These are phyloP conservation scores for Lactifluus subvellereus DNA, from an alignment of 768 basidiomycete genomes.

Conservation along the genomic window DNA sequence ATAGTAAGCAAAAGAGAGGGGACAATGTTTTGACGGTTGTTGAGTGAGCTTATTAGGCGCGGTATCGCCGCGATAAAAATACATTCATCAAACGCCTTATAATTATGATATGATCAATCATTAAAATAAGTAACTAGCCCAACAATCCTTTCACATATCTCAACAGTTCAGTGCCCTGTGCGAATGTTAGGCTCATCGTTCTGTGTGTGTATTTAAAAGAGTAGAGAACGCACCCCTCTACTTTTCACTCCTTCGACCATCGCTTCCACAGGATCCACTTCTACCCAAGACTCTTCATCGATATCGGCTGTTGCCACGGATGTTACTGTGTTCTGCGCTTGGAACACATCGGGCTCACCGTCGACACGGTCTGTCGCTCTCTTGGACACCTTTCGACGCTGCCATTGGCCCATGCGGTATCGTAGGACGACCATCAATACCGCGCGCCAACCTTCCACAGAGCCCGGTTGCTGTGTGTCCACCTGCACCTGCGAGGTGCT, in stretches of 20 bases:
- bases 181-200: slow-evolving; percentile 1
- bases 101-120: not conserved
- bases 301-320: slow-evolving; percentile 34
- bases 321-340: slow-evolving; percentile 4
- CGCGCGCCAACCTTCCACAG: slow-evolving; percentile 75
- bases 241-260: slow-evolving; percentile 77
- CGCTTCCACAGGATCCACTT: slow-evolving; percentile 51
- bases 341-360: slow-evolving; percentile 7
- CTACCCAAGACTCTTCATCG: slow-evolving; percentile 25
- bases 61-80: not conserved
- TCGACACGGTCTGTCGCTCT: not conserved
- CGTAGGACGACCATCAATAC: slow-evolving; percentile 64
- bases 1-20: not conserved
- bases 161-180: slow-evolving; percentile 41
- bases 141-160: slow-evolving; percentile 23
- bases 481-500: slow-evolving; percentile 32
- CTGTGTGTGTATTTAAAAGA: not conserved
- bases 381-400: slow-evolving; percentile 34
- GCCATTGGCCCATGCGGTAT: slow-evolving; percentile 56
- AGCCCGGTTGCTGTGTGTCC: slow-evolving; percentile 29
- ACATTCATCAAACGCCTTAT: not conserved
- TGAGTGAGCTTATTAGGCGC: not conserved
- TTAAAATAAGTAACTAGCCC: not conserved
- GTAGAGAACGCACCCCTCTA: slow-evolving; percentile 45
- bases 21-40: slow-evolving; percentile 1